phyloP scores from a whole-genome alignment of 768 basidiomycete species.

The Cystobasidium tubakii region DNA sequence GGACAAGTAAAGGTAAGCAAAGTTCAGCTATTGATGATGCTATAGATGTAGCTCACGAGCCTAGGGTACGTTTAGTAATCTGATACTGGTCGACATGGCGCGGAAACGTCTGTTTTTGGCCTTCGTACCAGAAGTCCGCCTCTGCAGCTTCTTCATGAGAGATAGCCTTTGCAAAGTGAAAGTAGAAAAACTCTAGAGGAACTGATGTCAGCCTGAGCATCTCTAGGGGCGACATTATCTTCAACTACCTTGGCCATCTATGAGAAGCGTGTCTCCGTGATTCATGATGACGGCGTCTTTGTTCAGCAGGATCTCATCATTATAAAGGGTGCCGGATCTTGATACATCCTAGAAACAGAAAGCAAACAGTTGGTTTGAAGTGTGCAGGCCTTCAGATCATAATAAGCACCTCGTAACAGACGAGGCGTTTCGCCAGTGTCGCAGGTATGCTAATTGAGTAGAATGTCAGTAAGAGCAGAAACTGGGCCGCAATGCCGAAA shows the following conservation, averaged over 20 bases:
- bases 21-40: background rate
- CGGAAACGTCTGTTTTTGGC: background rate
- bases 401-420: background rate
- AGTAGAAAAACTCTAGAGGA: background rate
- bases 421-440: constrained; percentile 13
- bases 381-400: background rate
- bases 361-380: background rate
- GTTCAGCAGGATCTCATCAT: background rate
- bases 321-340: background rate
- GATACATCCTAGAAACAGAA: constrained; percentile 7
- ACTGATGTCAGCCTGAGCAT: background rate
- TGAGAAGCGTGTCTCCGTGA: background rate
- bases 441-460: background rate
- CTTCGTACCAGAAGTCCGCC: background rate
- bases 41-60: constrained; percentile 1
- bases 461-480: no score
- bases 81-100: background rate
- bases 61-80: constrained; percentile 3
- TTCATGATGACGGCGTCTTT: background rate
- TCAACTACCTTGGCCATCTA: background rate
- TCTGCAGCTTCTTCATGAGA: background rate
- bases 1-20: background rate
- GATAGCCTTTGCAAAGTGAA: background rate
- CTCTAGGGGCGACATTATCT: background rate
- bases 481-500: no score